Evolutionary conservation across 1,284 basidiomycete species (phyloP).

Genomic region (Microbotryum intermedium): DNA sequence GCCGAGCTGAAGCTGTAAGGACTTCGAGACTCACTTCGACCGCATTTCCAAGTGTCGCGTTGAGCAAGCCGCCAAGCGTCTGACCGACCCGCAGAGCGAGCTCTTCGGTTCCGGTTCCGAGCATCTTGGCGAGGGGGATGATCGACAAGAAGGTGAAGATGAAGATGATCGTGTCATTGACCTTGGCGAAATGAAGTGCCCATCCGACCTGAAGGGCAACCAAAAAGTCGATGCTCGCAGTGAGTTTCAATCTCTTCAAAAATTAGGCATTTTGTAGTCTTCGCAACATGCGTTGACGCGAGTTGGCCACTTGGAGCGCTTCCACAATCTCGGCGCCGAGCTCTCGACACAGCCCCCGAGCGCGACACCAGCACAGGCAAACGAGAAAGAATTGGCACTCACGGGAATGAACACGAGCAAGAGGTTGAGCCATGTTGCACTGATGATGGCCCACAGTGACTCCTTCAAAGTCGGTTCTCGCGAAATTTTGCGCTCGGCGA

Average conservation of each 20-base stretch:
- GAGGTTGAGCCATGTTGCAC: slow-evolving; percentile 43
- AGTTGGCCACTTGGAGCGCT: too few relatives aligned
- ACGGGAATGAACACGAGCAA: slow-evolving; percentile 44
- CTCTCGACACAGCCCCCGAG: too few relatives aligned
- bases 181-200: slow-evolving; percentile 41
- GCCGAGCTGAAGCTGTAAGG: too few relatives aligned
- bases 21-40: slow-evolving; percentile 43
- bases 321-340: too few relatives aligned
- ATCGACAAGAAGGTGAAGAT: slow-evolving; percentile 37
- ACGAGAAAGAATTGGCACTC: slow-evolving; percentile 30
- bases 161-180: slow-evolving; percentile 36
- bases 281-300: too few relatives aligned
- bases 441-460: slow-evolving; percentile 38
- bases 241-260: neutral
- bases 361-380: too few relatives aligned
- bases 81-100: slow-evolving; percentile 63
- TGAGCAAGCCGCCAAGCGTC: slow-evolving; percentile 53
- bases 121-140: slow-evolving; percentile 56
- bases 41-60: slow-evolving; percentile 19
- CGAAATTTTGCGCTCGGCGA: slow-evolving; percentile 38
- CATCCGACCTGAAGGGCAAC: slow-evolving; percentile 33
- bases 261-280: neutral
- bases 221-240: neutral
- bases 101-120: slow-evolving; percentile 82
- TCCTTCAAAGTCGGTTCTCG: slow-evolving; percentile 39